Evolutionary conservation across 306 rosid species (phyloP).

Genomic region (Inga oerstediana): DNA sequence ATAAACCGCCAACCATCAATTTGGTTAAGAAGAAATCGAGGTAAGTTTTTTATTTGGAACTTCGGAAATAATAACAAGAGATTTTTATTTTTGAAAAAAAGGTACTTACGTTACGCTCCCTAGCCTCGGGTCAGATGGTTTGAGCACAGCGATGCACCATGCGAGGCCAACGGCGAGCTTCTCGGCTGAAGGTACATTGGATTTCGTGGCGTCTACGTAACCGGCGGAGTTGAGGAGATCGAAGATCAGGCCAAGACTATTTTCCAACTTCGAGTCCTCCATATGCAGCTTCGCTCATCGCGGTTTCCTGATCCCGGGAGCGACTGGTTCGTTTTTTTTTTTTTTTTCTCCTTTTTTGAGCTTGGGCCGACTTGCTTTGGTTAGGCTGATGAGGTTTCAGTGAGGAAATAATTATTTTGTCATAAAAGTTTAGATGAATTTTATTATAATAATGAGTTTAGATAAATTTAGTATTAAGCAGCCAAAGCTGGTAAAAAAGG

Average conservation of each 20-base stretch:
- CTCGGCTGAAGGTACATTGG: slow-evolving; percentile 34
- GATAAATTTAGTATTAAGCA: too few species aligned
- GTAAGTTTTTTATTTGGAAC: not conserved
- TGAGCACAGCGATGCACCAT: slow-evolving; percentile 49
- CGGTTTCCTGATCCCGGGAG: not conserved
- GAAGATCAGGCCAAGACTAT: slow-evolving; percentile 22
- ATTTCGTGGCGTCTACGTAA: slow-evolving; percentile 30
- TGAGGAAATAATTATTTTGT: not conserved
- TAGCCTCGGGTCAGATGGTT: not conserved
- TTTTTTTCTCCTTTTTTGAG: too few species aligned
- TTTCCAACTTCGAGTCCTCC: slow-evolving; percentile 23
- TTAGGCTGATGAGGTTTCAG: not conserved
- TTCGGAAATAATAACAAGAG: not conserved
- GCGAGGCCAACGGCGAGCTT: slow-evolving; percentile 42
- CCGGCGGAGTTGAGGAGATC: slow-evolving; percentile 43
- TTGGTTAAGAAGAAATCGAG: not conserved
- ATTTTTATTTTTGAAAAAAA: not conserved
- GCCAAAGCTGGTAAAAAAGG: too few species aligned
- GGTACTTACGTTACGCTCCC: slow-evolving; percentile 40
- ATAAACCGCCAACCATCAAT: slow-evolving; percentile 1
- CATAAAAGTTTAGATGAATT: not conserved
- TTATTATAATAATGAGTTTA: too few species aligned
- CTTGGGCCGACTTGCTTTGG: not conserved
- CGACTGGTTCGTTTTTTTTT: too few species aligned
- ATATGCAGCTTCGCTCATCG: slow-evolving; percentile 12